A percentile compares a stretch with the other conserved stretches of the same genome.
phyloP scores from a whole-genome alignment of 2,329 filamentous ascomycete species.

The Immersiporthe knoxdaviesiana region DNA sequence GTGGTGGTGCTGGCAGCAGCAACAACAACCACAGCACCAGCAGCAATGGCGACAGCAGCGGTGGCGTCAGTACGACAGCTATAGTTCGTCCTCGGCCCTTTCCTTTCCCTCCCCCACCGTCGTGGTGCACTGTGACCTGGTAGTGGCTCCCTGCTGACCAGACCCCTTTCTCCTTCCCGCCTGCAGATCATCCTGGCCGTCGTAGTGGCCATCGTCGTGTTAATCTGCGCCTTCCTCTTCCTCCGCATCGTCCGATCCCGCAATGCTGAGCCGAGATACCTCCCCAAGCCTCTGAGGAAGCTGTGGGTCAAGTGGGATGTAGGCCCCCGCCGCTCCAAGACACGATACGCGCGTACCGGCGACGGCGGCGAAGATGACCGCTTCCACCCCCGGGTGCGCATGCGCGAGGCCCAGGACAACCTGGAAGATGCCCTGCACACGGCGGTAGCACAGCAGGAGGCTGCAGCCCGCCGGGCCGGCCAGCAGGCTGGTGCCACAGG shows the following conservation, averaged over 20 bases:
- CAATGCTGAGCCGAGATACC: constrained; percentile 52
- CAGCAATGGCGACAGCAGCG: not conserved
- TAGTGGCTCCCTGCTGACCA: not conserved
- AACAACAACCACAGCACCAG: not conserved
- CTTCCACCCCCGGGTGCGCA: constrained; percentile 26
- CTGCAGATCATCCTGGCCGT: constrained; percentile 35
- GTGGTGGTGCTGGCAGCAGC: not conserved
- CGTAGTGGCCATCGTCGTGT: constrained; percentile 33
- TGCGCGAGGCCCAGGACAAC: constrained; percentile 27
- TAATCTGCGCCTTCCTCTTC: constrained; percentile 32
- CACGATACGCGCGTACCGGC: constrained; percentile 33
- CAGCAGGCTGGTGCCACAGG: constrained; percentile 10
- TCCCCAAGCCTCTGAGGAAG: constrained; percentile 54
- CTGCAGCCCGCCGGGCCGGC: constrained; percentile 19
- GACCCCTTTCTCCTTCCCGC: not conserved
- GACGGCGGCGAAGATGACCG: constrained; percentile 35
- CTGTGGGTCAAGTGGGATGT: constrained; percentile 54
- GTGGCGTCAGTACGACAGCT: constrained; percentile 18
- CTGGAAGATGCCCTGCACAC: constrained; percentile 31
- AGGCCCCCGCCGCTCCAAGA: constrained; percentile 21
- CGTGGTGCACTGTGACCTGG: not conserved
- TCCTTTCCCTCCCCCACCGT: not conserved
- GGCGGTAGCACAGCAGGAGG: constrained; percentile 16
- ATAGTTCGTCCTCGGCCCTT: constrained; percentile 19
- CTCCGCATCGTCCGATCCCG: constrained; percentile 34